Evolutionary conservation across 352 stramenopile species (phyloP).

Genomic region (Plasmopara viticola): DNA sequence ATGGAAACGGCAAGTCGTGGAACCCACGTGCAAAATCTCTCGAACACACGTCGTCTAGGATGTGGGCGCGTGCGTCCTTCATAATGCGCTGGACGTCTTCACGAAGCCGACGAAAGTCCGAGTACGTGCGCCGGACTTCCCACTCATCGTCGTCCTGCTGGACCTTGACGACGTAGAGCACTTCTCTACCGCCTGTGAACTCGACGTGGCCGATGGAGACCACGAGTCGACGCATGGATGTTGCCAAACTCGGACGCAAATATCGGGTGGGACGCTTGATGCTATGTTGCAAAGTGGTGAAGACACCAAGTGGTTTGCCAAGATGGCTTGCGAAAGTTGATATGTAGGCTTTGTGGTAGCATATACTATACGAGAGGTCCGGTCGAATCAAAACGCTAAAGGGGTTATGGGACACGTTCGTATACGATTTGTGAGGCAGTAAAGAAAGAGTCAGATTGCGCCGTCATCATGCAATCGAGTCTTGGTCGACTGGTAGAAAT

Average conservation of each 20-base stretch:
- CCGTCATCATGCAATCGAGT: constrained; percentile 10
- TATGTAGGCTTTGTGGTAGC: not conserved
- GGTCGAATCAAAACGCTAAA: not conserved
- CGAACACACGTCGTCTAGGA: constrained; percentile 43
- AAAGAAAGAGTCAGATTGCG: constrained; percentile 12
- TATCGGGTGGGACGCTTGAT: not conserved
- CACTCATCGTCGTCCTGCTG: constrained; percentile 69
- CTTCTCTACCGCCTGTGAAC: constrained; percentile 61
- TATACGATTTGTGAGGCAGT: not conserved
- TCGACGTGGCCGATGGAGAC: constrained; percentile 73
- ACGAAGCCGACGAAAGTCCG: constrained; percentile 64
- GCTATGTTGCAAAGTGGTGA: not conserved
- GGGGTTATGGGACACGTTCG: not conserved
- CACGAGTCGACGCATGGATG: constrained; percentile 60
- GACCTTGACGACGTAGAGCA: constrained; percentile 71
- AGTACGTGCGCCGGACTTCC: constrained; percentile 62
- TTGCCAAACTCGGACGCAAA: not conserved
- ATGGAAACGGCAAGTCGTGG: constrained; percentile 42
- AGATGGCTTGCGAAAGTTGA: not conserved
- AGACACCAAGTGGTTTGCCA: not conserved
- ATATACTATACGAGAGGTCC: not conserved
- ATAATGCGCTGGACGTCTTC: constrained; percentile 62
- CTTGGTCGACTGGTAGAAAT: constrained; percentile 13
- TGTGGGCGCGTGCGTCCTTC: constrained; percentile 43
- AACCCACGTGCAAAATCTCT: constrained; percentile 32